Conservation (phyloP, 1,284 basidiomycete species). For the Polyporus tsugae region DNA sequence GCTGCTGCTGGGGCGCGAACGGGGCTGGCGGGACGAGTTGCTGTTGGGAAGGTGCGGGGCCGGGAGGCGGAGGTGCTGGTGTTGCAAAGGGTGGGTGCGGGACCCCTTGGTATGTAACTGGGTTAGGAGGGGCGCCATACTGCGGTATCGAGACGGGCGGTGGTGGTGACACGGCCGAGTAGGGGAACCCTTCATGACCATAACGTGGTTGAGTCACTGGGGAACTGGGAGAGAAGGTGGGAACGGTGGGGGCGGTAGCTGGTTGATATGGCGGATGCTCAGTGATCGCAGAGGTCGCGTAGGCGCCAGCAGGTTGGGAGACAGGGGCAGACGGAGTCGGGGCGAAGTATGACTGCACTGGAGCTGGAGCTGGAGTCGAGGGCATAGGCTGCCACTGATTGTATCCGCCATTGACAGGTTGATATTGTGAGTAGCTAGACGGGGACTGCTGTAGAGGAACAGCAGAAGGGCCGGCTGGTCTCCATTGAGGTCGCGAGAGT, state of each 20-base stretch:
- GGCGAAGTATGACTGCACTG: constrained; percentile 28
- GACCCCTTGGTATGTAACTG: constrained; percentile 29
- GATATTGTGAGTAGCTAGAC: constrained; percentile 40
- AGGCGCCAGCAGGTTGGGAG: constrained; percentile 23
- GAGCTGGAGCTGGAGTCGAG: constrained; percentile 24
- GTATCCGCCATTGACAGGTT: constrained; percentile 36
- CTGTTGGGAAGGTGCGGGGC: constrained; percentile 23
- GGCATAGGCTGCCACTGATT: constrained; percentile 40
- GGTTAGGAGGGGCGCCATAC: constrained; percentile 30
- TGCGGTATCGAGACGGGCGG: constrained; percentile 41
- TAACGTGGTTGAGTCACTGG: constrained; percentile 22
- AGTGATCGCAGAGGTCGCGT: constrained; percentile 26
- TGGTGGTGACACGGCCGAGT: constrained; percentile 32
- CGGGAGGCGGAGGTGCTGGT: constrained; percentile 19
- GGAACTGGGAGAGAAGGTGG: constrained; percentile 23
- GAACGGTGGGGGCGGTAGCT: constrained; percentile 11
- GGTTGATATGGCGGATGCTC: constrained; percentile 32
- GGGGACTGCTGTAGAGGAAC: constrained; percentile 33
- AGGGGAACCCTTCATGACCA: constrained; percentile 25
- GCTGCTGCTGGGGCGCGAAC: constrained; percentile 28
- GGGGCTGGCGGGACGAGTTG: constrained; percentile 13
- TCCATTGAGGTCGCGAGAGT: constrained; percentile 74
- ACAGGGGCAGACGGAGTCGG: constrained; percentile 27
- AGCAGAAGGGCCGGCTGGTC: constrained; percentile 45
- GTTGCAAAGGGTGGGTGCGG: constrained; percentile 24